A percentile compares a stretch with the other conserved stretches of the same genome.
phyloP scores from a whole-genome alignment of 345 rosid species.

The Boechera divaricarpa region DNA sequence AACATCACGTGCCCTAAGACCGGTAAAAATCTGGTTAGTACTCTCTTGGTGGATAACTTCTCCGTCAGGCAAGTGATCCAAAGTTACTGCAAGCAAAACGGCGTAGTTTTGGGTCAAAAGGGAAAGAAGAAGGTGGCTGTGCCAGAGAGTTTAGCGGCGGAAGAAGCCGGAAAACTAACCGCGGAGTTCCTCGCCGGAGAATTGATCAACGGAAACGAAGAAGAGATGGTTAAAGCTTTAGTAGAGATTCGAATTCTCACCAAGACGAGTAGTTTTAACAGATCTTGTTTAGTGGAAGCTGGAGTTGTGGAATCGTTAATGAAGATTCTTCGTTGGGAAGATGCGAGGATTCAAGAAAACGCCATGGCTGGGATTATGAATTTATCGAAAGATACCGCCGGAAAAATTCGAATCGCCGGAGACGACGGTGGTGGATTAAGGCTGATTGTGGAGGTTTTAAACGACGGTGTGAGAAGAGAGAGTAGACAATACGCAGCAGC shows the following conservation, averaged over 20 bases:
- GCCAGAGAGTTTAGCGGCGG: slow-evolving; percentile 64
- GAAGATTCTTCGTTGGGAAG: slow-evolving; percentile 50
- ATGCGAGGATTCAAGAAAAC: slow-evolving; percentile 60
- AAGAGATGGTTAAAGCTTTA: slow-evolving; percentile 58
- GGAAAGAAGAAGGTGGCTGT: slow-evolving; percentile 39
- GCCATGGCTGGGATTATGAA: slow-evolving; percentile 72
- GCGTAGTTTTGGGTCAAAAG: slow-evolving; percentile 31
- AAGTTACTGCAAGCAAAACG: slow-evolving; percentile 54
- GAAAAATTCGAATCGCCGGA: slow-evolving; percentile 58
- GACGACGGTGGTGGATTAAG: slow-evolving; percentile 61
- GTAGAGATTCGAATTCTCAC: slow-evolving; percentile 72
- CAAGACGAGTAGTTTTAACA: slow-evolving; percentile 65
- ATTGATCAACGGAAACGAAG: slow-evolving; percentile 49
- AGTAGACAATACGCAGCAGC: slow-evolving; percentile 78
- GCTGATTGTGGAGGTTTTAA: slow-evolving; percentile 53
- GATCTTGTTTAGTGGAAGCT: slow-evolving; percentile 75
- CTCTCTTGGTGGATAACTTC: slow-evolving; percentile 55
- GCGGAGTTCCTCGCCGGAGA: slow-evolving; percentile 54
- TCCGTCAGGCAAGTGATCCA: slow-evolving; percentile 58
- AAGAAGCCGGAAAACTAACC: slow-evolving; percentile 57
- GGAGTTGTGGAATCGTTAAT: slow-evolving; percentile 56
- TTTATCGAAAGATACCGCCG: slow-evolving; percentile 64
- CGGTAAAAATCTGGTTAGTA: slow-evolving; percentile 54
- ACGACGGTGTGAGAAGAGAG: slow-evolving; percentile 58
- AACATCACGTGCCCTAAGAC: slow-evolving; percentile 75